Evolutionary conservation across 805 yeast species (phyloP), one percentile per base, ranked within the genome.

Genomic region (Hanseniaspora thailandica): DNA sequence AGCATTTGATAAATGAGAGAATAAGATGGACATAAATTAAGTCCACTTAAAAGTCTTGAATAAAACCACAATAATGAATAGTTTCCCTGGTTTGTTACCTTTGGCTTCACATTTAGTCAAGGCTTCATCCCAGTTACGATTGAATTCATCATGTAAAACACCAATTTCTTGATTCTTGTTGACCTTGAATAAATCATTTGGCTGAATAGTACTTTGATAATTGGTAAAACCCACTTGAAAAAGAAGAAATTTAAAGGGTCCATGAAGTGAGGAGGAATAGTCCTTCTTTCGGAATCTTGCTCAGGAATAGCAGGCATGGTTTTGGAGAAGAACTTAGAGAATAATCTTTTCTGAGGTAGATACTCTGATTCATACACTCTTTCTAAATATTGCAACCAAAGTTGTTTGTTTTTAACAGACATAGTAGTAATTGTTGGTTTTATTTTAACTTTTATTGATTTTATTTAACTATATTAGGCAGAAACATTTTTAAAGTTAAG

Each of bases 171-270:
- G 63, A 13, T 65, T 63, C 1, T 68, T 68, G 10, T 69, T 68
- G n/a, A 75, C 56, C 13, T 56, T 54, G 55, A 57, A 80, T 59
- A 81, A 61, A 63, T 82, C 86, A 35, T 73, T 71, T 0, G 79
- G 75, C 20, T 72, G 72, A 44, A 82, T 62, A 1, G 85, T 81
- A 60, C 86, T 70, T 62, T 76, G 77, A 63, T 65, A 45, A 82
- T 57, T 0, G 86, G 85, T 28, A 64, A 58, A 52, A 82, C 58
- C 84, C 86, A 82, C 76, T 70, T 61, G 80, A 81, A 59, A 75
- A 72, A 72, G 13, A 53, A 41, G n/a, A 43, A 46, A n/a, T 40
- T 17, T 17, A 53, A 25, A 5, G 47, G 47, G 9, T 15, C 10
- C 5, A 30, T 41, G 10, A 13, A 20, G 13, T 2, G 71, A 68